A percentile compares a stretch with the other conserved stretches of the same genome.
phyloP scores from a whole-genome alignment of 2,329 filamentous ascomycete species.

The Penicillium sp. region DNA sequence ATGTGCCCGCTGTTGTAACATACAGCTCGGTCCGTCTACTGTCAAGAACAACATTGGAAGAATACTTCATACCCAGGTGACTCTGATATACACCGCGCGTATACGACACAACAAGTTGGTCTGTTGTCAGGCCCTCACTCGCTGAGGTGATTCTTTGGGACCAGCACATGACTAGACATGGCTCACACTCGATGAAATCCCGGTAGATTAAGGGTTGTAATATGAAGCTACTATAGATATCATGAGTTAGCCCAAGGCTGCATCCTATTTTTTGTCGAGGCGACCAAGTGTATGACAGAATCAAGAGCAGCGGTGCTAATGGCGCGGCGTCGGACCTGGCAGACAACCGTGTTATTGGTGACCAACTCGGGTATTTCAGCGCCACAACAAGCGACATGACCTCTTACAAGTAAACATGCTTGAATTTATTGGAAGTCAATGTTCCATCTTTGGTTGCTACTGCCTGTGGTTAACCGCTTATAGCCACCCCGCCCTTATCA shows the following conservation, averaged over 20 bases:
- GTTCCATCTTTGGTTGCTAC: neutral
- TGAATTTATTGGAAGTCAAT: neutral
- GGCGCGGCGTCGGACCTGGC: neutral
- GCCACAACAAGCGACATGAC: neutral
- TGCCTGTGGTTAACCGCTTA: neutral
- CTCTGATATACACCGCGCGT: slow-evolving; percentile 6
- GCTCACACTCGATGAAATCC: neutral
- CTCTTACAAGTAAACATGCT: neutral
- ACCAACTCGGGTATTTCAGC: neutral
- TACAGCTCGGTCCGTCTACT: slow-evolving; percentile 4
- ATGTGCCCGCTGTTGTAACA: neutral
- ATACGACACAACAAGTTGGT: slow-evolving; percentile 3
- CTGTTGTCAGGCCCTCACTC: slow-evolving; percentile 2
- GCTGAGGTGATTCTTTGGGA: neutral
- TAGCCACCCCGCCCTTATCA: neutral
- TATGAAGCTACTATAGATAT: neutral
- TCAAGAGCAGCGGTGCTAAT: neutral
- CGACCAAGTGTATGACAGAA: neutral
- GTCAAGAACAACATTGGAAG: neutral
- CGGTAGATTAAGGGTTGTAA: neutral
- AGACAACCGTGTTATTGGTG: neutral
- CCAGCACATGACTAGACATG: neutral
- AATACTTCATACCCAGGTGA: neutral
- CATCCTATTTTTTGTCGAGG: neutral
- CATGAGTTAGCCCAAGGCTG: neutral